Conservation (phyloP, 2,329 filamentous ascomycete genomes). For the Plenodomus biglobosus region DNA sequence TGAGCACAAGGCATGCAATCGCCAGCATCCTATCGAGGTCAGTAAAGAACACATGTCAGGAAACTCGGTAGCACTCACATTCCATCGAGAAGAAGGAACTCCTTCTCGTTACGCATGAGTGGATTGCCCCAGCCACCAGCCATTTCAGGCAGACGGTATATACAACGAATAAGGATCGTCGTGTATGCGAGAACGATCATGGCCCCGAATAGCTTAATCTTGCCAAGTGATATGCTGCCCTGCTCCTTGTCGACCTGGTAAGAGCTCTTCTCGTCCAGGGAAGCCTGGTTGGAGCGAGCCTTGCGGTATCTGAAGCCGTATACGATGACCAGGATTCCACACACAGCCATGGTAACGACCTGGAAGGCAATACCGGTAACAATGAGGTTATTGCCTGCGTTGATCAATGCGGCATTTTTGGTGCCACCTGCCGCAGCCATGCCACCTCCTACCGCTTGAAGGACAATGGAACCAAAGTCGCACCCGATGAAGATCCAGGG, state of each 20-base stretch:
- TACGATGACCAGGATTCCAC: conserved; percentile 43
- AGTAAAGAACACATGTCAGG: background rate
- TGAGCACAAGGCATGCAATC: conserved; percentile 29
- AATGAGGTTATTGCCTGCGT: conserved; percentile 55
- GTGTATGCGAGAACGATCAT: conserved; percentile 44
- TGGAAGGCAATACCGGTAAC: conserved; percentile 59
- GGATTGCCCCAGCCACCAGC: conserved; percentile 47
- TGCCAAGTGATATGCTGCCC: conserved; percentile 15
- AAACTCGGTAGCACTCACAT: conserved; percentile 23
- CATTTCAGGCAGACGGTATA: conserved; percentile 52
- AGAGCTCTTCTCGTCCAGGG: conserved; percentile 25
- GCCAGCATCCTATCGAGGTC: conserved; percentile 25
- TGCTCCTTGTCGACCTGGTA: conserved; percentile 27
- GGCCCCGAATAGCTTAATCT: conserved; percentile 24
- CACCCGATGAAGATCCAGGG: conserved; percentile 61
- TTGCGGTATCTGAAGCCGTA: conserved; percentile 35
- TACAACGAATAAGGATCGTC: conserved; percentile 50
- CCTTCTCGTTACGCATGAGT: conserved; percentile 50
- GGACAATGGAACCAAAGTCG: conserved; percentile 57
- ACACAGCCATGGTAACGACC: conserved; percentile 55
- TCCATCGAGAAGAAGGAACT: conserved; percentile 54
- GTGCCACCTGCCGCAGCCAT: conserved; percentile 50
- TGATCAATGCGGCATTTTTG: conserved; percentile 38
- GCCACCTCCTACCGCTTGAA: conserved; percentile 60
- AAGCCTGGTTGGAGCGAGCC: conserved; percentile 7